Conservation (phyloP, 2,329 filamentous ascomycete genomes). For the Leptodontidium sp. region DNA sequence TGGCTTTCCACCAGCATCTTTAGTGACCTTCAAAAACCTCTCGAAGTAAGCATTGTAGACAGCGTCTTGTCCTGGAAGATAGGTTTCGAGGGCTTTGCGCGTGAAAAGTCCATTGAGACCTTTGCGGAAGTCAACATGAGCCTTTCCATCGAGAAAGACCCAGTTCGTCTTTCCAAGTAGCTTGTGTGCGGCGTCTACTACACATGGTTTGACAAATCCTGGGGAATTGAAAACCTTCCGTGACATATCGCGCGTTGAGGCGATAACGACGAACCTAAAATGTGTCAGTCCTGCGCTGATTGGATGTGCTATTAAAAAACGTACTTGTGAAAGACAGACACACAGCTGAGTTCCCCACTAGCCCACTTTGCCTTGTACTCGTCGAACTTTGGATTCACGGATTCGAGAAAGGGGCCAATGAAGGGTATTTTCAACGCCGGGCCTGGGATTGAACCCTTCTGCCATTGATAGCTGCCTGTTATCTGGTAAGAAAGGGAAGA, state of each 20-base stretch:
- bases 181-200: conserved; percentile 94
- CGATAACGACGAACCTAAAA: conserved; percentile 93
- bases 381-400: conserved; percentile 88
- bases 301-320: conserved; percentile 42
- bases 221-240: conserved; percentile 98
- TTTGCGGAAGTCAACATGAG: conserved; percentile 96
- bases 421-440: conserved; percentile 82
- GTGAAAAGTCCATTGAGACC: conserved; percentile 96
- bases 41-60: conserved; percentile 90
- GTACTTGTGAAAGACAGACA: conserved; percentile 99
- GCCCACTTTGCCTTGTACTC: conserved; percentile 93
- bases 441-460: conserved; percentile 79
- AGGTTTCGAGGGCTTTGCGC: conserved; percentile 83
- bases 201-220: conserved; percentile 89
- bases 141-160: conserved; percentile 96
- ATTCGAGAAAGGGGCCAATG: conserved; percentile 95
- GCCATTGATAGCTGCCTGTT: conserved; percentile 76
- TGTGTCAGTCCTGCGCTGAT: background rate
- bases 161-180: conserved; percentile 92
- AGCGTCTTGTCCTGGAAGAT: conserved; percentile 91
- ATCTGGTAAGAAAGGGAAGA: conserved; percentile 20
- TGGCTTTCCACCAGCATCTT: conserved; percentile 75
- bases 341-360: conserved; percentile 91
- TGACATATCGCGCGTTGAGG: conserved; percentile 91
- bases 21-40: conserved; percentile 78